Evolutionary conservation across 768 basidiomycete species (phyloP).

Genomic region (Leccinum fibrillosum): DNA sequence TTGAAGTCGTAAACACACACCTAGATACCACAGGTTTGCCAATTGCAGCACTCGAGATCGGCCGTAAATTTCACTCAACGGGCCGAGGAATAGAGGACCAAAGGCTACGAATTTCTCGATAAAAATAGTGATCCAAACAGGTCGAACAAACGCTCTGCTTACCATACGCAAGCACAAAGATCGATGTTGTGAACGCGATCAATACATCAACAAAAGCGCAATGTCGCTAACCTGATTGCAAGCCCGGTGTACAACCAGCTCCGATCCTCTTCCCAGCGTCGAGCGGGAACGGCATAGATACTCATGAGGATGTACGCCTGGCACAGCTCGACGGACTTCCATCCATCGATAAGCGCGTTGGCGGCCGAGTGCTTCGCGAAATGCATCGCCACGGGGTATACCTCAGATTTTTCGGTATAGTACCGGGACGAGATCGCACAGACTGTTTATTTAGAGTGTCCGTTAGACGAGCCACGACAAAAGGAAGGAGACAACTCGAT

Average conservation of each 20-base stretch:
- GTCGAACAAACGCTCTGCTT: constrained; percentile 6
- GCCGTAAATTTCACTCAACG: constrained; percentile 70
- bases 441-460: constrained; percentile 39
- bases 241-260: constrained; percentile 89
- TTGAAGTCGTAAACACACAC: constrained; percentile 30
- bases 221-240: constrained; percentile 59
- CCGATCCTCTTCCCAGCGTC: constrained; percentile 86
- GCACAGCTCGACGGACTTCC: constrained; percentile 83
- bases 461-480: neutral
- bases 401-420: constrained; percentile 73
- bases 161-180: constrained; percentile 63
- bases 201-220: constrained; percentile 31
- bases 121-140: neutral
- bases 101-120: neutral
- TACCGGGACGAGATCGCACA: constrained; percentile 86
- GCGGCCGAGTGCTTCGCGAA: constrained; percentile 83
- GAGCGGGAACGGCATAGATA: constrained; percentile 74
- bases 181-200: constrained; percentile 57
- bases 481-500: neutral
- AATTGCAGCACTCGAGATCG: constrained; percentile 58
- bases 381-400: constrained; percentile 86
- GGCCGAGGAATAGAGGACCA: constrained; percentile 43
- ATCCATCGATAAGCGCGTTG: constrained; percentile 74
- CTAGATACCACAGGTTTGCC: constrained; percentile 65
- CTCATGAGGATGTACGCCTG: constrained; percentile 92